These are phyloP conservation scores for Holtermanniella nyarrowii DNA, from an alignment of 768 basidiomycete genomes.

Conservation along the genomic window DNA sequence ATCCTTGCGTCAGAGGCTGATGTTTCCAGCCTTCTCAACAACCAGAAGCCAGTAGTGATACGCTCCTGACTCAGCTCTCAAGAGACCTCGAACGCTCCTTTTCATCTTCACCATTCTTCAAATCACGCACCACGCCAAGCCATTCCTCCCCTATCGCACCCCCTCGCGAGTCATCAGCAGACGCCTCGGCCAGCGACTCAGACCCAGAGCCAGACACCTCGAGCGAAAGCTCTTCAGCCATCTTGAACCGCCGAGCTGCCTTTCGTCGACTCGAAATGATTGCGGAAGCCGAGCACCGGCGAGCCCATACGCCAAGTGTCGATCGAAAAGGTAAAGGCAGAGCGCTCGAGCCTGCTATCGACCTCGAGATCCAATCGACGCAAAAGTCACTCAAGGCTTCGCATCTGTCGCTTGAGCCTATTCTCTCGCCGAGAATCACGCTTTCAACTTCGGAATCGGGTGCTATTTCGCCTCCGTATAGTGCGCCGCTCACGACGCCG, in stretches of 20 bases:
- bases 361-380: background rate
- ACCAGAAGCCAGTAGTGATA: constrained; percentile 4
- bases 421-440: constrained; percentile 16
- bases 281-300: constrained; percentile 7
- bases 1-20: no score
- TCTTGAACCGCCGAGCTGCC: constrained; percentile 7
- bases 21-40: background rate
- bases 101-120: constrained; percentile 6
- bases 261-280: constrained; percentile 10
- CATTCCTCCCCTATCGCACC: constrained; percentile 11
- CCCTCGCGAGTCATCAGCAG: background rate
- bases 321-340: background rate
- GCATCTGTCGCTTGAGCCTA: background rate
- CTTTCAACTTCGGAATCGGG: constrained; percentile 8
- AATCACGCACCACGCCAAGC: constrained; percentile 4
- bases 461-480: constrained; percentile 2
- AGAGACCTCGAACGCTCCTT: constrained; percentile 6
- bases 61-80: constrained; percentile 3
- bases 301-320: background rate
- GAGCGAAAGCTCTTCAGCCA: background rate
- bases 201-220: background rate
- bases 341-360: background rate
- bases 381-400: background rate
- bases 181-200: background rate
- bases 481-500: constrained; percentile 1